Percentiles rank a stretch among this genome's conserved stretches.
These are phyloP conservation scores for Kluyveromyces siamensis DNA, from an alignment of 805 yeast genomes.

Conservation along the genomic window DNA sequence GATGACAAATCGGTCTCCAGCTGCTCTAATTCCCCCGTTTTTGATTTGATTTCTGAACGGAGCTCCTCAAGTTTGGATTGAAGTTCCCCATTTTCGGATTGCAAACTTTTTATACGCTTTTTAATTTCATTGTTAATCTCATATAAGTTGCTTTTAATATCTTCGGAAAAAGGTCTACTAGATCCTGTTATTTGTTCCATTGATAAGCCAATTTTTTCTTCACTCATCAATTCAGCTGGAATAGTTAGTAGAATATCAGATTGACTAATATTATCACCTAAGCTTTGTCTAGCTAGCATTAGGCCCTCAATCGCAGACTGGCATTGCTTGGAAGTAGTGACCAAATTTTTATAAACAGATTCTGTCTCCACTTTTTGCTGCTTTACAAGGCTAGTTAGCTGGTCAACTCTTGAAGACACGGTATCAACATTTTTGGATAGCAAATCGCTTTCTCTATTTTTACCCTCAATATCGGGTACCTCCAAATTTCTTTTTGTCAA, in stretches of 20 bases:
- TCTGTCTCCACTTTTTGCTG: conserved; percentile 44
- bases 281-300: conserved; percentile 12
- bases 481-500: conserved; percentile 51
- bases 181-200: conserved; percentile 8
- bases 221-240: conserved; percentile 8
- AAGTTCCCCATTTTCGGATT: conserved; percentile 18
- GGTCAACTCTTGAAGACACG: conserved; percentile 36
- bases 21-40: conserved; percentile 46
- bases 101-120: conserved; percentile 14
- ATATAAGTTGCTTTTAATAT: conserved; percentile 22
- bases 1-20: conserved; percentile 48
- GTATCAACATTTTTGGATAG: conserved; percentile 46
- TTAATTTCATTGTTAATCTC: conserved; percentile 30
- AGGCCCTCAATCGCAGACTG: conserved; percentile 41
- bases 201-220: conserved; percentile 9
- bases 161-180: conserved; percentile 14
- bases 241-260: conserved; percentile 33
- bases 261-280: conserved; percentile 17
- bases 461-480: conserved; percentile 51
- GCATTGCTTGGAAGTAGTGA: conserved; percentile 45
- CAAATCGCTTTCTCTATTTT: conserved; percentile 53
- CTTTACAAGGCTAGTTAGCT: conserved; percentile 36
- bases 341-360: conserved; percentile 41
- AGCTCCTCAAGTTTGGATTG: conserved; percentile 53
- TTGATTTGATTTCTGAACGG: conserved; percentile 46